phyloP scores from a whole-genome alignment of 2,329 filamentous ascomycete genomes.

The Davidsoniella virescens region DNA sequence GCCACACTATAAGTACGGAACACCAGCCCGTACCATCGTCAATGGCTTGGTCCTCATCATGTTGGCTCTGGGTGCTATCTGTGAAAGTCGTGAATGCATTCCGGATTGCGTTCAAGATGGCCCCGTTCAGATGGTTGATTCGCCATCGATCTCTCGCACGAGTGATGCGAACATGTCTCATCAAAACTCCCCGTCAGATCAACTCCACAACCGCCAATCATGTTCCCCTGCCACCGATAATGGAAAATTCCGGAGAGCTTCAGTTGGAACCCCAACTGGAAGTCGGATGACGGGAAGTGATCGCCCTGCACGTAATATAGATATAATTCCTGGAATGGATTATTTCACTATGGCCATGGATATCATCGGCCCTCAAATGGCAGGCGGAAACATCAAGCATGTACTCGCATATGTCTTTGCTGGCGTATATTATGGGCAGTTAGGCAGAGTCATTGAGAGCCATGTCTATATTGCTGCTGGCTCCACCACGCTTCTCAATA shows the following conservation, averaged over 20 bases:
- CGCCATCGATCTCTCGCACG: conserved; percentile 28
- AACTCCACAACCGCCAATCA: conserved; percentile 19
- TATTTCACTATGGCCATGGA: conserved; percentile 80
- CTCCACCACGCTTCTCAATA: conserved; percentile 45
- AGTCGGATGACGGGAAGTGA: background rate
- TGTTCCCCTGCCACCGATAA: conserved; percentile 23
- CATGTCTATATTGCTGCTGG: conserved; percentile 45
- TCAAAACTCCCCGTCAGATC: conserved; percentile 36
- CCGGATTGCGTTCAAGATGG: conserved; percentile 26
- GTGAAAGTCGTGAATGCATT: conserved; percentile 36
- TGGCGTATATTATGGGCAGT: conserved; percentile 75
- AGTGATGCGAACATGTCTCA: conserved; percentile 13
- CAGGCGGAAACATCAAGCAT: conserved; percentile 63
- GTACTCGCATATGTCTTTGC: conserved; percentile 75
- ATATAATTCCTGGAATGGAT: conserved; percentile 73
- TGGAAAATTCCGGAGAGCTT: conserved; percentile 14
- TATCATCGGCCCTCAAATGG: conserved; percentile 68
- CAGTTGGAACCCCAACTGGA: background rate
- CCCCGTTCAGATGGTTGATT: background rate
- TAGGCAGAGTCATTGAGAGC: conserved; percentile 76
- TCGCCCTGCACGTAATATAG: conserved; percentile 41
- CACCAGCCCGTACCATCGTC: conserved; percentile 50
- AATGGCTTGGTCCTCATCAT: conserved; percentile 73
- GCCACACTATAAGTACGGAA: conserved; percentile 13
- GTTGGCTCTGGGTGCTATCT: conserved; percentile 75